phyloP scores from a whole-genome alignment of 257 asterid genomes.

The Mitragyna speciosa region DNA sequence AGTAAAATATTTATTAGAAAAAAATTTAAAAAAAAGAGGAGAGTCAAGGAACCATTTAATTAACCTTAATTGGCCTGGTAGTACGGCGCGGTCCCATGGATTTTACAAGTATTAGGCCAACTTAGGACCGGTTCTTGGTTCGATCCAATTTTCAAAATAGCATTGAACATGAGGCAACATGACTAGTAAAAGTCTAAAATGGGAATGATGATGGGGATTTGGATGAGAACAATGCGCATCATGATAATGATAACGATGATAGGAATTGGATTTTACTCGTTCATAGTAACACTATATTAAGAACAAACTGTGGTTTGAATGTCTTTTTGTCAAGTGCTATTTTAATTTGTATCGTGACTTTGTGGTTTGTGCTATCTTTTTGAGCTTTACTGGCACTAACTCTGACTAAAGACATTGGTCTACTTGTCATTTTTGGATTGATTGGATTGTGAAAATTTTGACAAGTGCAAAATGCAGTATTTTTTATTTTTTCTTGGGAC shows the following conservation, averaged over 20 bases:
- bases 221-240: neutral
- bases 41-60: neutral
- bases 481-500: neutral
- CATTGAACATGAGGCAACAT: no score
- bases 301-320: neutral
- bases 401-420: neutral
- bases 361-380: neutral
- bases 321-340: neutral
- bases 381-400: neutral
- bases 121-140: no score
- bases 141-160: no score
- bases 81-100: no score
- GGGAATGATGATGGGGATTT: neutral
- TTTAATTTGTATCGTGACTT: neutral
- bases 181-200: no score
- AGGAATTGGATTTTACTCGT: neutral
- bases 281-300: neutral
- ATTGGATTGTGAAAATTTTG: constrained; percentile 20
- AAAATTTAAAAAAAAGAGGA: no score
- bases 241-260: neutral
- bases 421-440: neutral
- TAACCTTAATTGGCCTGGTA: no score
- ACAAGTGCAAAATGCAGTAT: neutral
- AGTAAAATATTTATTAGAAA: no score
- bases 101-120: no score